Base-by-base conservation (phyloP, 106 monocot genomes). In the Dioscorea alata region DNA sequence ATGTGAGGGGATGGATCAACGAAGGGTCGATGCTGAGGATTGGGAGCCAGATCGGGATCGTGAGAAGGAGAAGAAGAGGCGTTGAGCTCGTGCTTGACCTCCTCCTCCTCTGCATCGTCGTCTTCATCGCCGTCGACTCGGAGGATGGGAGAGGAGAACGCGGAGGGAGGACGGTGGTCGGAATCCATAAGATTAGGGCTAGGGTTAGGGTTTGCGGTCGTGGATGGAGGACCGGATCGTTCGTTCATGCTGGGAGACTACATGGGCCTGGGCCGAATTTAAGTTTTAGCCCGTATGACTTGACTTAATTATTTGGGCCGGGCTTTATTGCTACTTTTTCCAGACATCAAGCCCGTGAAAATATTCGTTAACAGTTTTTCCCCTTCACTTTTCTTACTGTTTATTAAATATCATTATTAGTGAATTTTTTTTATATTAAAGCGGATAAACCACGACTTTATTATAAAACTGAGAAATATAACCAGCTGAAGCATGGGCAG, bases 1-100 rank as follows among this genome's bases (percentile, higher is more conserved):
- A 89, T 59, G 28, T 89, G 89, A 13, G 89, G 85, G 17, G 79
- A 52, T 8, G 89, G 82, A 72, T 89, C 85, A 34, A 89, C 62
- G 24, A 19, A 57, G 16, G 77, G 77, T 17, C 77, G 17, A 9
- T 17, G 19, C 50, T 28, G 65, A 48, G 9, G 19, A 16, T 15
- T 28, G 15, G 71, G 48, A 12, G 21, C 63, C 24, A 48, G 19
- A 50, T n/a, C 50, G 59, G 68, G 42, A 57, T 59, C 22, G 23
- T 64, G 33, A 24, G 77, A 23, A 15, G 63, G 25, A 33, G 24
- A 20, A 6, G 57, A n/a, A 17, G 58, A 53, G 23, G 49, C 42
- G 72, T 13, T 20, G 54, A 35, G 5, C 13, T 17, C 20, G 16
- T 20, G 50, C 13, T 66, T 66, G 0, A 72, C 69, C 25, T 79